Conservation (phyloP, 1,284 basidiomycete genomes). For the Gomphus sp. region DNA sequence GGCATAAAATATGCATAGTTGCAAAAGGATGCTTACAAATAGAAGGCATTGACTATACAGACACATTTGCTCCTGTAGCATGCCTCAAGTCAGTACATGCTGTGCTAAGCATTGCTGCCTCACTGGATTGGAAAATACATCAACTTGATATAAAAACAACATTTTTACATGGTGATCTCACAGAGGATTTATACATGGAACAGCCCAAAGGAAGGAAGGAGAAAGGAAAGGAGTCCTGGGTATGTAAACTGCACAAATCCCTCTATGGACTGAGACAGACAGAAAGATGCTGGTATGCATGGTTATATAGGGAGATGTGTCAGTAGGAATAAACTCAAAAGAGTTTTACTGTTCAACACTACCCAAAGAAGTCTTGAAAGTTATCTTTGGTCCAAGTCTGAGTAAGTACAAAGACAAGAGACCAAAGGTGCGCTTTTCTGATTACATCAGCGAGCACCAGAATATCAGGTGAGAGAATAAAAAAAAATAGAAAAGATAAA, state of each 20-base stretch:
- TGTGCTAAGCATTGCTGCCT: constrained; percentile 12
- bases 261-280: constrained; percentile 21
- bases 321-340: no score
- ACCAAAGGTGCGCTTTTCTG: no score
- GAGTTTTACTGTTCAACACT: no score
- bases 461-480: no score
- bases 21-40: constrained; percentile 36
- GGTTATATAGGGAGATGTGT: constrained; percentile 13
- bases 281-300: constrained; percentile 14
- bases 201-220: not conserved
- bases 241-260: constrained; percentile 9
- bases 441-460: no score
- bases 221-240: not conserved
- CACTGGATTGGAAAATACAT: not conserved
- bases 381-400: no score
- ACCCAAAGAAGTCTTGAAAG: no score
- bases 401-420: no score
- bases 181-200: not conserved
- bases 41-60: no score
- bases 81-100: constrained; percentile 25
- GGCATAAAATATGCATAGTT: constrained; percentile 27
- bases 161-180: not conserved
- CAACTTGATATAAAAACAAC: not conserved
- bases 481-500: no score
- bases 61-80: no score